Conservation (phyloP, 2,329 filamentous ascomycete genomes). For the Malbranchea cinnamomea region DNA sequence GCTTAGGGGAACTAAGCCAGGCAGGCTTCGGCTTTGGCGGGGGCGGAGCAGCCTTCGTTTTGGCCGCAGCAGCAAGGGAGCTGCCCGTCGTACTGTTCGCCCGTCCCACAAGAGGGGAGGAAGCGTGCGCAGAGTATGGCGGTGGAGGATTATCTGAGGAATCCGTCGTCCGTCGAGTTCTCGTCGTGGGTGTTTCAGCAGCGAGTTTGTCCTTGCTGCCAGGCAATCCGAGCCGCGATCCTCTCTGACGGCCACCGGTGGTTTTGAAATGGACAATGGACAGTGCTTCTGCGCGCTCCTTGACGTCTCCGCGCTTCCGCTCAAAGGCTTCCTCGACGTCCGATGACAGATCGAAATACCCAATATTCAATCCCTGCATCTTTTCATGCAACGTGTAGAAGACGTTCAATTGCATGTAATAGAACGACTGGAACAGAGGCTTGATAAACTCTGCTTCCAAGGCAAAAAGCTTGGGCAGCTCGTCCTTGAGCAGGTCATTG, state of each 20-base stretch:
- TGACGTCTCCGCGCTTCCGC: slow-evolving; percentile 74
- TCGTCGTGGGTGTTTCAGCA: slow-evolving; percentile 22
- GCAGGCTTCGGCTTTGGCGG: slow-evolving; percentile 75
- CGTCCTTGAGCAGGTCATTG: slow-evolving; percentile 92
- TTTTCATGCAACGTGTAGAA: slow-evolving; percentile 97
- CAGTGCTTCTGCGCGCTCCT: slow-evolving; percentile 73
- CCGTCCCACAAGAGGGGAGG: slow-evolving; percentile 18
- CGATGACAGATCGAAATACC: slow-evolving; percentile 84
- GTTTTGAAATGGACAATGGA: slow-evolving; percentile 85
- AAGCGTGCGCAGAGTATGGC: slow-evolving; percentile 45
- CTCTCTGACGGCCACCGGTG: slow-evolving; percentile 44
- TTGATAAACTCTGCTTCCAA: slow-evolving; percentile 92
- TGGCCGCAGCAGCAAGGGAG: slow-evolving; percentile 40
- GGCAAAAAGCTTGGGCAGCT: slow-evolving; percentile 78
- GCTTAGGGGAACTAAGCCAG: slow-evolving; percentile 49
- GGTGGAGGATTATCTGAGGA: slow-evolving; percentile 50
- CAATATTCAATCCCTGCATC: slow-evolving; percentile 95
- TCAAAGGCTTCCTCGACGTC: slow-evolving; percentile 87
- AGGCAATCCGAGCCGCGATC: slow-evolving; percentile 18
- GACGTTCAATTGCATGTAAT: slow-evolving; percentile 99
- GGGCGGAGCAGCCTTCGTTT: slow-evolving; percentile 50
- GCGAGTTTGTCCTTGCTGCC: slow-evolving; percentile 21
- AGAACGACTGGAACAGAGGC: slow-evolving; percentile 95
- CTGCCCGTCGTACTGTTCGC: slow-evolving; percentile 28
- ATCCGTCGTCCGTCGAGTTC: slow-evolving; percentile 20